Base-by-base conservation (phyloP, 441 rosid genomes). In the Erysimum pusillum region DNA sequence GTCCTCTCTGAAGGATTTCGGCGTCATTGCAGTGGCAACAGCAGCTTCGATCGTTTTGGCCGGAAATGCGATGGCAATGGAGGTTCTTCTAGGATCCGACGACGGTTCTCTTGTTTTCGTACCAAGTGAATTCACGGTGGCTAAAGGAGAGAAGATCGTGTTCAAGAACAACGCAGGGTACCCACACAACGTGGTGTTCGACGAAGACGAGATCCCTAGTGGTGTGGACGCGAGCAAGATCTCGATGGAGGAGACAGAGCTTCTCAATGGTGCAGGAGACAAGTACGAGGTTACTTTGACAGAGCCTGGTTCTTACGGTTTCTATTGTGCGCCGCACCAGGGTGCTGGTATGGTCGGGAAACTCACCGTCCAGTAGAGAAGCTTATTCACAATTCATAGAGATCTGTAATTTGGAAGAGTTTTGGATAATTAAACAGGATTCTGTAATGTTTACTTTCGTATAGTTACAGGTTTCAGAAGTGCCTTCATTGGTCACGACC, bases 311-410 rank as follows among this genome's bases (percentile, higher is more conserved):
- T 67, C 75, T 11, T 95, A 92, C 84, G 1, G 62, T 61, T 91
- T 91, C 90, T 95, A 84, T 87, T 94, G 99, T 67, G 13, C 83
- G 7, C 98, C 99, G 10, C 99, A 94, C 81, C 97, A 87, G 83
- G 98, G 98, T 35, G 98, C 96, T 74, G 98, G 99, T 70, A 94
- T 94, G 99, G 85, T 75, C 0, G 98, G 97, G 14, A 89, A 90
- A 79, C 85, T 92, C 9, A 91, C 94, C 46, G 96, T 95, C 59
- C 14, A 63, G 35, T 73, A 52, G 31, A 28, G 31, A 28, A 20
- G 17, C 11, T 46, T 71, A 14, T 22, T 60, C 9, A 59, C 15
- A 2, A 18, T 51, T 9, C 15, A 46, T 70, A 0, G 31, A 58
- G 7, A 70, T 25, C 3, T 62, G n/a, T 49, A 12, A 49, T 51